phyloP scores from a whole-genome alignment of 2,329 filamentous ascomycete species.

The Onygenales sp. region DNA sequence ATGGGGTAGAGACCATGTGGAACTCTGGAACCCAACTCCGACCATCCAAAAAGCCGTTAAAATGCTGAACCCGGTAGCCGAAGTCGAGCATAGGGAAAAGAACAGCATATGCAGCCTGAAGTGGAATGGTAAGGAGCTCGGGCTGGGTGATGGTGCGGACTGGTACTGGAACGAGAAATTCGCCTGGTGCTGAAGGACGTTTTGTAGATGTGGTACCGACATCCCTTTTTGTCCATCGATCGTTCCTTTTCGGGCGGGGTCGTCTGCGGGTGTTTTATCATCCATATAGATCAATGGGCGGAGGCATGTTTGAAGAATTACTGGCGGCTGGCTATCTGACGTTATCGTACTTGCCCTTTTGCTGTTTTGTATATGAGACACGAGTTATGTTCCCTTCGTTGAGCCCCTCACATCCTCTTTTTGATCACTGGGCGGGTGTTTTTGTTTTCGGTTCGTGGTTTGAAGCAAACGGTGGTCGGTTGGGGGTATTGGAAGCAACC shows the following conservation, averaged over 20 bases:
- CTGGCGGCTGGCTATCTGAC: not conserved
- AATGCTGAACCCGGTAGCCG: conserved; percentile 25
- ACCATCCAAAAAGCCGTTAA: conserved; percentile 37
- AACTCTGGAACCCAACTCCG: conserved; percentile 74
- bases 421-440: conserved; percentile 12
- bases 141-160: conserved; percentile 30
- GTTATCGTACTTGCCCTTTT: not conserved
- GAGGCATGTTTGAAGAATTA: not conserved
- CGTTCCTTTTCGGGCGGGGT: no score
- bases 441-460: conserved; percentile 11
- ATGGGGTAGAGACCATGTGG: conserved; percentile 61
- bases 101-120: conserved; percentile 37
- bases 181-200: conserved; percentile 34
- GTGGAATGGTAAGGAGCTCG: conserved; percentile 34
- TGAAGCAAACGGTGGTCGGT: conserved; percentile 27
- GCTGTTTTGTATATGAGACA: not conserved
- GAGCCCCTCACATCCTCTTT: conserved; percentile 10
- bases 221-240: not conserved
- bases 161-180: conserved; percentile 42
- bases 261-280: no score
- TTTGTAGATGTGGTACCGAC: not conserved
- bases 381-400: not conserved
- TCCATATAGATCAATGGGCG: not conserved
- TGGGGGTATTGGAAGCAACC: conserved; percentile 25
- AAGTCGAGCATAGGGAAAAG: conserved; percentile 36